Conservation (phyloP, 2,329 filamentous ascomycete genomes). For the Apiospora kogelbergensis region DNA sequence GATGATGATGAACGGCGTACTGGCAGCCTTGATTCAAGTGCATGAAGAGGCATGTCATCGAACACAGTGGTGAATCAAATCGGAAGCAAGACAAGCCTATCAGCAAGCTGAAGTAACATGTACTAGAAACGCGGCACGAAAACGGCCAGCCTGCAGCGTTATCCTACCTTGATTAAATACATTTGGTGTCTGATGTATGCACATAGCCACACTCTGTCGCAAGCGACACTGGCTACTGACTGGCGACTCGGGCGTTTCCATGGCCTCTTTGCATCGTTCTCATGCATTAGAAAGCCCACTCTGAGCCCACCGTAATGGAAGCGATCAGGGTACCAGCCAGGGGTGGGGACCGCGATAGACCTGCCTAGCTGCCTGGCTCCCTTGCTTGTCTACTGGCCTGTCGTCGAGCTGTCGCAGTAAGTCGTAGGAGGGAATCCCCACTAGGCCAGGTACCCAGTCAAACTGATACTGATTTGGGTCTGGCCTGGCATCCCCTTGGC, state of each 20-base stretch:
- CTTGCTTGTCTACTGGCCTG: too few relatives aligned
- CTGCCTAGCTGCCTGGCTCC: background rate
- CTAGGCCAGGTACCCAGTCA: slow-evolving; percentile 5
- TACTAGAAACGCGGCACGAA: background rate
- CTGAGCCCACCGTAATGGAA: background rate
- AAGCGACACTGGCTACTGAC: too few relatives aligned
- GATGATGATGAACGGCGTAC: background rate
- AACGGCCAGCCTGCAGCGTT: background rate
- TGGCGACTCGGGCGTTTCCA: slow-evolving; percentile 1
- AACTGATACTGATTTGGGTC: slow-evolving; percentile 8
- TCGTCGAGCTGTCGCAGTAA: too few relatives aligned
- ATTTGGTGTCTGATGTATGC: slow-evolving; percentile 1
- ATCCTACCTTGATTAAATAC: background rate
- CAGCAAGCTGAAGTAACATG: background rate
- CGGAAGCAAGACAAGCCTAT: background rate
- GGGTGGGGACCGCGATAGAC: slow-evolving; percentile 1
- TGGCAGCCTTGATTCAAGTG: background rate
- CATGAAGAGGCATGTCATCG: background rate
- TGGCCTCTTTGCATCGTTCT: slow-evolving; percentile 1
- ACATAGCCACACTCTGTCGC: background rate
- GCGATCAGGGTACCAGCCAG: too few relatives aligned
- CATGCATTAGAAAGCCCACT: background rate
- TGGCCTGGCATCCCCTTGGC: background rate
- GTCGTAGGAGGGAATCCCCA: background rate
- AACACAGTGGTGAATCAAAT: background rate